phyloP scores from a whole-genome alignment of 2,329 filamentous ascomycete species.

The Blumeriella jaapii region DNA sequence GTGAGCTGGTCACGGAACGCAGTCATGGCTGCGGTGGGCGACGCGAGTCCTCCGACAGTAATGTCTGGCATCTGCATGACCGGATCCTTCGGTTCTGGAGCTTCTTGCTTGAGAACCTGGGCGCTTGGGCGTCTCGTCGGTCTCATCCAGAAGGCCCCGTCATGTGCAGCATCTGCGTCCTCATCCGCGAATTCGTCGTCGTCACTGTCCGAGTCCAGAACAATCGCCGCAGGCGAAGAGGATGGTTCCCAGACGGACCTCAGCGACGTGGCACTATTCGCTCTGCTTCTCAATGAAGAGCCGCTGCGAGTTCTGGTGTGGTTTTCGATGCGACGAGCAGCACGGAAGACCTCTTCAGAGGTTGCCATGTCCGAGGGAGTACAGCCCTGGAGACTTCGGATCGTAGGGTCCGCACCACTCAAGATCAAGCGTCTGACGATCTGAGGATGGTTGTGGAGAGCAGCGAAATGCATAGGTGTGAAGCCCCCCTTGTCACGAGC shows the following conservation, averaged over 20 bases:
- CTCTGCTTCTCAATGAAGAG: conserved; percentile 44
- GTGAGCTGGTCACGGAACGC: conserved; percentile 65
- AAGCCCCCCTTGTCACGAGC: conserved; percentile 68
- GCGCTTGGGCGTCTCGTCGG: conserved; percentile 26
- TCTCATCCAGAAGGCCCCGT: conserved; percentile 27
- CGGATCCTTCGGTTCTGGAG: conserved; percentile 15
- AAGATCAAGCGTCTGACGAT: conserved; percentile 67
- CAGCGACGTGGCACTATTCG: conserved; percentile 56
- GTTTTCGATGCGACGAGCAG: conserved; percentile 48
- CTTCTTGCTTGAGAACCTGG: conserved; percentile 11
- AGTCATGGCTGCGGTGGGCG: conserved; percentile 51
- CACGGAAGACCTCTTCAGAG: conserved; percentile 50
- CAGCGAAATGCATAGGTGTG: conserved; percentile 73
- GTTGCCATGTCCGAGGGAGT: conserved; percentile 60
- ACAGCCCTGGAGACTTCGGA: conserved; percentile 58
- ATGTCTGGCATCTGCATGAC: conserved; percentile 19
- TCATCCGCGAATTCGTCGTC: conserved; percentile 30
- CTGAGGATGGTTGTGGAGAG: conserved; percentile 62
- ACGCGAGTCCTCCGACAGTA: conserved; percentile 28
- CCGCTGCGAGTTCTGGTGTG: conserved; percentile 58
- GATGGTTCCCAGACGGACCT: conserved; percentile 54
- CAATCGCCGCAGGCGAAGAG: conserved; percentile 29
- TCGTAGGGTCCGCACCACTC: conserved; percentile 58
- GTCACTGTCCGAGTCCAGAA: conserved; percentile 31
- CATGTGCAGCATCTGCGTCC: conserved; percentile 22